Base-by-base conservation (phyloP, 352 stramenopile species). In the Pythium folliculosum region DNA sequence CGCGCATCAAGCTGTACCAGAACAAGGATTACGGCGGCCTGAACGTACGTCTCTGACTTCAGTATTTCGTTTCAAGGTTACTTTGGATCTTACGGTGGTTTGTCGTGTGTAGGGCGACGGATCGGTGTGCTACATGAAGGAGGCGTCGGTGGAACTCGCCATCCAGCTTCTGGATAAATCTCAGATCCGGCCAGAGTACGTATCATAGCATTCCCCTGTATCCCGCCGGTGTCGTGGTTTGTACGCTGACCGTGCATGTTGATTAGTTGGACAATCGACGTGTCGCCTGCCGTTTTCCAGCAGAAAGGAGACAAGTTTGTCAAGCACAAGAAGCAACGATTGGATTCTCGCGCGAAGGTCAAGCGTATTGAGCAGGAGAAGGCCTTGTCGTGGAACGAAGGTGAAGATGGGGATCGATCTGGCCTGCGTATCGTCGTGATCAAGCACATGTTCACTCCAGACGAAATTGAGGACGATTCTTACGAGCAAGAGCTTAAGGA, bases 361-460 rank as follows among this genome's bases (percentile, higher is more conserved):
- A 93, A 96, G 71, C 84, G 90, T 35, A 86, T 98, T 62, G 82
- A 93, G 47, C 87, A 93, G 63, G 78, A 90, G 76, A 93, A 95
- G 82, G 95, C 96, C 7, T 74, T 98, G 55, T 97, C 95, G 35
- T 98, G 96, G 95, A 97, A 98, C 58, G 91, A 94, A 75, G 95
- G 97, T 51, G 96, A 98, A 76, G 86, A 96, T 40, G 91, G 88
- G 27, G 88, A 98, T 32, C 83, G 90, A 19, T 83, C 92, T 21
- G 96, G 94, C 9, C 75, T 99, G 23, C 86, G 94, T 6, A 99
- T 99, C 73, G 90, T 99, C 37, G 95, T 99, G 32, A 83, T 99
- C 32, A 97, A 98, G 80, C 89, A 98, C 81, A 93, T 99, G 86
- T 98, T 99, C 74, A 87, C 86, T 25, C 89, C 91, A 0, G 78